phyloP scores from a whole-genome alignment of 106 monocot species.

The Chionographis japonica region DNA sequence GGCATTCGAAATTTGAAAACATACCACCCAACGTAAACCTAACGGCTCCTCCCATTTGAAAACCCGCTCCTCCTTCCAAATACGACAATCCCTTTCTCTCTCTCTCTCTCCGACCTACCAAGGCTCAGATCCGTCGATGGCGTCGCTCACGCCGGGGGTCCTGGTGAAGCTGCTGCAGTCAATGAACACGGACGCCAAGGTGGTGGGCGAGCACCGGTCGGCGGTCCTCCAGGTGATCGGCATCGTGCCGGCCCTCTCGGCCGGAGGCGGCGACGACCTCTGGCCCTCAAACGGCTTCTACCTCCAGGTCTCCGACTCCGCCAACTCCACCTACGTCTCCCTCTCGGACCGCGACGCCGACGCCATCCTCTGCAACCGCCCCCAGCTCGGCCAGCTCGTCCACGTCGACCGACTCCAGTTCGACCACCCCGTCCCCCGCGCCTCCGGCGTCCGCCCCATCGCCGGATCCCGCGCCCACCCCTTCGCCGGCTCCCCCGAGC shows the following conservation, averaged over 20 bases:
- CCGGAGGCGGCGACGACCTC: constrained; percentile 40
- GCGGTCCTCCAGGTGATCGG: constrained; percentile 77
- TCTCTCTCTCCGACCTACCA: neutral
- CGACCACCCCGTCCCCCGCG: constrained; percentile 52
- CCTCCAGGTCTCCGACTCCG: constrained; percentile 91
- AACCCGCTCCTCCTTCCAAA: no score
- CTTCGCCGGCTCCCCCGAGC: constrained; percentile 43
- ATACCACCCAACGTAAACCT: no score
- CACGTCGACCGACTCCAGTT: constrained; percentile 66
- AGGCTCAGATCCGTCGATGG: constrained; percentile 31
- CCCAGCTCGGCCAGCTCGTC: constrained; percentile 80
- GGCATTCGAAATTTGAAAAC: no score
- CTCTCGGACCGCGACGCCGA: constrained; percentile 52
- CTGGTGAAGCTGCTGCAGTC: constrained; percentile 95
- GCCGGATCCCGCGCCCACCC: constrained; percentile 29
- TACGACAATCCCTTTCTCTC: neutral
- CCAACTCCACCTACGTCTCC: constrained; percentile 88
- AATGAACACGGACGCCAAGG: constrained; percentile 61
- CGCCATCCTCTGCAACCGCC: constrained; percentile 46
- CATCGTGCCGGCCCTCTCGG: constrained; percentile 66
- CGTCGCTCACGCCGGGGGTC: constrained; percentile 65
- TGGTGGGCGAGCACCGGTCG: constrained; percentile 69
- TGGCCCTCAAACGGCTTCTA: constrained; percentile 70
- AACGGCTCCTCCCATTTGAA: no score
- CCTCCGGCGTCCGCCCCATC: constrained; percentile 51